These are phyloP conservation scores for Friedmanniomyces endolithicus DNA, from an alignment of 495 filamentous ascomycete species.

Conservation along the genomic window DNA sequence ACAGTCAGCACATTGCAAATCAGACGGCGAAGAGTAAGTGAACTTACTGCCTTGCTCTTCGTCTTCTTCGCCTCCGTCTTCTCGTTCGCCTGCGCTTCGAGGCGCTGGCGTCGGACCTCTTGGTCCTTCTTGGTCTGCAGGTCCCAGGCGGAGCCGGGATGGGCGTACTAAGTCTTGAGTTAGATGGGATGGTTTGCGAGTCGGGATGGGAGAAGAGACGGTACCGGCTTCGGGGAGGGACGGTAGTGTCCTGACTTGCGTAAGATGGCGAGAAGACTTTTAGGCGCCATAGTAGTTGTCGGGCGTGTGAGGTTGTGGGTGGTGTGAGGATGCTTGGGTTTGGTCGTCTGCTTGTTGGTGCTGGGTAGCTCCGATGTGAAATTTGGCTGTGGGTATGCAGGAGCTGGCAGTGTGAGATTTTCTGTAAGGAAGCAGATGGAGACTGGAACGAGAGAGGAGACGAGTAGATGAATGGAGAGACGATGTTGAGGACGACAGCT, in stretches of 20 bases:
- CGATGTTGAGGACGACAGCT: too few relatives aligned
- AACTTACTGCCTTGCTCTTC: background rate
- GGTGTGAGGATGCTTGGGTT: too few relatives aligned
- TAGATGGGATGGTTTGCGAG: background rate
- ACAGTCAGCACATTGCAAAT: background rate
- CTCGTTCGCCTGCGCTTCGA: background rate
- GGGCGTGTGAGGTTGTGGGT: background rate
- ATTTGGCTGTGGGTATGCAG: too few relatives aligned
- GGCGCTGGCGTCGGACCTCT: background rate
- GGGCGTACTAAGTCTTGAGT: background rate
- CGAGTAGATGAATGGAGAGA: too few relatives aligned
- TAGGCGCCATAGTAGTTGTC: background rate
- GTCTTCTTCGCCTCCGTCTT: background rate
- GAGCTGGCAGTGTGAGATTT: too few relatives aligned
- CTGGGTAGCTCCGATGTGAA: too few relatives aligned
- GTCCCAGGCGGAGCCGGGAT: background rate
- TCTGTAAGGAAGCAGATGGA: too few relatives aligned
- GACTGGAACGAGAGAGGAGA: too few relatives aligned
- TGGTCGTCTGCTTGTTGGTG: too few relatives aligned
- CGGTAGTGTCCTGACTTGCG: background rate
- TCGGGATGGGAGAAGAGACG: background rate
- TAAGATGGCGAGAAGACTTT: background rate
- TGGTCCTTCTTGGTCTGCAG: background rate
- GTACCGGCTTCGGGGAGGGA: background rate
- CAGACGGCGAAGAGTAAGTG: background rate